Percentiles rank a stretch among this genome's conserved stretches.
These are phyloP conservation scores for Taphrina sp. DNA, from an alignment of 1,139 yeast genomes.

Conservation along the genomic window DNA sequence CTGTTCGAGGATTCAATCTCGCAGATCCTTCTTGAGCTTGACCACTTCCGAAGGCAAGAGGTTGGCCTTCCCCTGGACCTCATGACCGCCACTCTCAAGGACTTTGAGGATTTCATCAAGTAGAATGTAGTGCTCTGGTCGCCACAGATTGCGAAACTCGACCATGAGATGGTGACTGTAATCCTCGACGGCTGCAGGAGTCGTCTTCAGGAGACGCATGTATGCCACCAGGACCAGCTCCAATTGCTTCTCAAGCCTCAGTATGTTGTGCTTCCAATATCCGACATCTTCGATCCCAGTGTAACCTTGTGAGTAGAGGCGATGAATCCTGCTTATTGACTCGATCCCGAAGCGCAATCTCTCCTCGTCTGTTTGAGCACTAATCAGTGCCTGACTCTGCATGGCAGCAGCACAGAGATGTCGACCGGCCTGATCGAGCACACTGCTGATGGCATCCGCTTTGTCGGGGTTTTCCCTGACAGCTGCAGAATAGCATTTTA, in stretches of 20 bases:
- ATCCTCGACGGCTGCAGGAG: conserved; percentile 4
- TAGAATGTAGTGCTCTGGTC: conserved; percentile 1
- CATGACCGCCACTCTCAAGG: conserved; percentile 10
- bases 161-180: conserved; percentile 16
- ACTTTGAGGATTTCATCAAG: conserved; percentile 4
- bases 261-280: conserved; percentile 28
- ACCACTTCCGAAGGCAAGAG: conserved; percentile 5
- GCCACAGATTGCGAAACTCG: conserved; percentile 15
- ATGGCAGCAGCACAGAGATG: conserved; percentile 25
- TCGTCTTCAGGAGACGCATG: neutral
- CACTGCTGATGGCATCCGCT: neutral
- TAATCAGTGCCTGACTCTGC: conserved; percentile 28
- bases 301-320: conserved; percentile 15
- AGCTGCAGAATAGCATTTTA: conserved; percentile 9
- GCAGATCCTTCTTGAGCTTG: neutral
- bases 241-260: conserved; percentile 15
- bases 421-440: conserved; percentile 23
- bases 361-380: conserved; percentile 3
- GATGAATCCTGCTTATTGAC: conserved; percentile 14
- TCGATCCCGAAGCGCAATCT: conserved; percentile 11
- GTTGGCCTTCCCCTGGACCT: conserved; percentile 20
- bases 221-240: conserved; percentile 15
- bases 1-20: neutral
- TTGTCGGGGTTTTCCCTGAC: conserved; percentile 9
- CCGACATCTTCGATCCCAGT: conserved; percentile 26